These are phyloP conservation scores for Pisolithus marmoratus DNA, from an alignment of 768 basidiomycete species.

Conservation along the genomic window DNA sequence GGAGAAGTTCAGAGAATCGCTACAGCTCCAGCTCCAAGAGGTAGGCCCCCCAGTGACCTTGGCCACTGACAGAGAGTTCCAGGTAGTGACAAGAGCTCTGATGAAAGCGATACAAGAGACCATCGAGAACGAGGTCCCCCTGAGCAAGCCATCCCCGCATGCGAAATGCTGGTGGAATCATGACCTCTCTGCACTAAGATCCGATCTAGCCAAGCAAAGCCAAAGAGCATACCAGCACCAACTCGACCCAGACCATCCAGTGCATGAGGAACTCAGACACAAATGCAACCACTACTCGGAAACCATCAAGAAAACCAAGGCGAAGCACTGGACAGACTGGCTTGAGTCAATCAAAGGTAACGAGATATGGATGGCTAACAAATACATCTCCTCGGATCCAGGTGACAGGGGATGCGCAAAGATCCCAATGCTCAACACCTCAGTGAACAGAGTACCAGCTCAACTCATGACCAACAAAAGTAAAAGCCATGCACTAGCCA, in stretches of 20 bases:
- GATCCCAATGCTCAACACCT: background rate
- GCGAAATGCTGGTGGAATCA: conserved; percentile 30
- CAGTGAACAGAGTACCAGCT: too few species aligned
- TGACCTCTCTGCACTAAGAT: too few species aligned
- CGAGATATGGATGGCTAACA: conserved; percentile 21
- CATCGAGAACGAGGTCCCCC: conserved; percentile 15
- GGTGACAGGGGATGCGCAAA: background rate
- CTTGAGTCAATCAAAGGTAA: conserved; percentile 13
- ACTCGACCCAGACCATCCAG: conserved; percentile 14
- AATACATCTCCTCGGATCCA: conserved; percentile 11
- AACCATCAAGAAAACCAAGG: conserved; percentile 15
- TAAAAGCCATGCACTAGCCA: conserved; percentile 13
- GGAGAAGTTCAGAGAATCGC: conserved; percentile 1
- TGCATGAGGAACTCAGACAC: conserved; percentile 10
- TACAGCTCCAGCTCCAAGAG: background rate
- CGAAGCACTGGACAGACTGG: conserved; percentile 17
- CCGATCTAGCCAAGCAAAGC: too few species aligned
- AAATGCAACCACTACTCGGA: conserved; percentile 12
- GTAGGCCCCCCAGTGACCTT: too few species aligned
- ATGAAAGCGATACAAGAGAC: conserved; percentile 16
- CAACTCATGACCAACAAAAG: conserved; percentile 12
- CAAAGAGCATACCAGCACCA: too few species aligned
- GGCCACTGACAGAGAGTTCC: too few species aligned
- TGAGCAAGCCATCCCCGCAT: conserved; percentile 12
- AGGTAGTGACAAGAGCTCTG: too few species aligned